Evolutionary conservation across 495 filamentous ascomycete species (phyloP), one percentile per base, ranked within the genome.

Genomic region (Letharia lupina): DNA sequence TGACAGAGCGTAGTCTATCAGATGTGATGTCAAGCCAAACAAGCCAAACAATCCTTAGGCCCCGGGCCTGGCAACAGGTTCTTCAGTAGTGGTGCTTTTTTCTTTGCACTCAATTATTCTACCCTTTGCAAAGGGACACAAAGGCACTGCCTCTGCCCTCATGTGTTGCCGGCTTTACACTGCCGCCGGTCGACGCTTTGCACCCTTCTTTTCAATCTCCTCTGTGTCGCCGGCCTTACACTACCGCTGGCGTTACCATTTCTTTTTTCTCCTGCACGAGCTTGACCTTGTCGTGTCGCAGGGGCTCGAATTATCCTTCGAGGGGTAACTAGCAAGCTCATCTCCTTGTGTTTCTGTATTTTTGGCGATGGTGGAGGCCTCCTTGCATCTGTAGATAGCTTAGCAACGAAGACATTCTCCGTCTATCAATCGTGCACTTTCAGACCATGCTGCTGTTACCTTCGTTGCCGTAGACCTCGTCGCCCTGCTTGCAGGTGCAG

Each of bases 281-380:
- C 60, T 62, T 62, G 60, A 42, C 60, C 60, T 62, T 62, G 42
- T 31, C 20, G 60, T 45, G 41, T 42, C 60, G 60, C 45, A 45
- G 41, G 23, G 23, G 60, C 42, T 48, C 37, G 48, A 62, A 62
- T 62, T 28, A 28, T 62, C 42, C 41, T 31, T 62, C 23, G 60
- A 62, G 60, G 39, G 60, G 23, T 62, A 62, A 47, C 13, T 33
- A 62, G 45, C 39, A 62, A 62, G 42, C 31, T 62, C 60, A 62
- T 48, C 28, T 35, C 60, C 33, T 15, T 62, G 13, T 61, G 13
- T 61, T 42, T 61, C 3, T 44, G 23, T 28, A 28, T 28, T 28
- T 28, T 28, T 28, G 23, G 23, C 23, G 23, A 28, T 28, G 23
- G 23, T 28, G 23, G 0, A 28, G 23, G 23, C 0, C 0, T 0